Percentiles rank a stretch among this genome's conserved stretches.
These are phyloP conservation scores for Claviceps pazoutovae DNA, from an alignment of 2,329 filamentous ascomycete species.

Conservation along the genomic window DNA sequence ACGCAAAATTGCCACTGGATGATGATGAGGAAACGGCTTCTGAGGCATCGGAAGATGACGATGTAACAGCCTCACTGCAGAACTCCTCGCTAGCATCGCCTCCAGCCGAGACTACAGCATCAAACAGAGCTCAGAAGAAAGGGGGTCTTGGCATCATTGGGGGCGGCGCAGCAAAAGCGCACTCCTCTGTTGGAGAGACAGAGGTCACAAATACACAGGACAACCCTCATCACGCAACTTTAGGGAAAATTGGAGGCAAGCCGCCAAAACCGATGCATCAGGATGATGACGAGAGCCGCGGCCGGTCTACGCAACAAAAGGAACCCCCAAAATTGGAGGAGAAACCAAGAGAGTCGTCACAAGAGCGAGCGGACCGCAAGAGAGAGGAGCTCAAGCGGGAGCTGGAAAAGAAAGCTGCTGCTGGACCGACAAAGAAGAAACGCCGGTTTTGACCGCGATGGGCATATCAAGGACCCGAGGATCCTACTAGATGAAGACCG, in stretches of 20 bases:
- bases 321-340: constrained; percentile 15
- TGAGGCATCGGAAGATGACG: constrained; percentile 22
- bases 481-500: background rate
- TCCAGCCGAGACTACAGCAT: constrained; percentile 10
- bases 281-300: constrained; percentile 14
- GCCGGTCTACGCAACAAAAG: constrained; percentile 9
- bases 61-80: constrained; percentile 12
- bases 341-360: constrained; percentile 26
- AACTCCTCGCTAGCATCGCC: constrained; percentile 12
- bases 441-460: constrained; percentile 31
- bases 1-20: constrained; percentile 5
- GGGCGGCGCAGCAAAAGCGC: constrained; percentile 13
- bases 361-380: constrained; percentile 34
- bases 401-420: constrained; percentile 33
- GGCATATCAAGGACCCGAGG: background rate
- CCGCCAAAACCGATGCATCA: background rate
- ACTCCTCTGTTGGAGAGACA: constrained; percentile 3
- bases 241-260: constrained; percentile 22
- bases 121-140: constrained; percentile 10
- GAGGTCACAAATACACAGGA: background rate
- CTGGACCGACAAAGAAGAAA: constrained; percentile 41
- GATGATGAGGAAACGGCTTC: constrained; percentile 30
- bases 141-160: constrained; percentile 29
- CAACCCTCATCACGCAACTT: constrained; percentile 9
- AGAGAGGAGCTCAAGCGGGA: constrained; percentile 38